Conservation (phyloP, 2,329 filamentous ascomycete genomes). For the Iodosphaeria phyllophila region DNA sequence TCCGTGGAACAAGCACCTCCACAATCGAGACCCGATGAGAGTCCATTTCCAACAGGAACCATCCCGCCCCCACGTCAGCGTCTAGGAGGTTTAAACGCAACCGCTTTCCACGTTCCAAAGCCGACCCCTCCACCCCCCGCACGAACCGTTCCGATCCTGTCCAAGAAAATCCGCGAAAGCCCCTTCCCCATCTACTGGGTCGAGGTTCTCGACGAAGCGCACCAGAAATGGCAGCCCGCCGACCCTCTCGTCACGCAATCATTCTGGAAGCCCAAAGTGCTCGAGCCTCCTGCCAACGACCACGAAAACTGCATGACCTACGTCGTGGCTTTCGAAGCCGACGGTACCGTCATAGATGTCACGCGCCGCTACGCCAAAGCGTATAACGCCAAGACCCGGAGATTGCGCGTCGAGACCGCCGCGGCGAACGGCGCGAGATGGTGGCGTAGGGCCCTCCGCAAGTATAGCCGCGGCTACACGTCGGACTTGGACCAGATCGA, state of each 20-base stretch:
- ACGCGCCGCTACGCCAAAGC: constrained; percentile 75
- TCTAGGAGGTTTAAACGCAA: constrained; percentile 33
- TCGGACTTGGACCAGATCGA: constrained; percentile 70
- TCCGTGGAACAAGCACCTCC: constrained; percentile 17
- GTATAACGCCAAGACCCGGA: constrained; percentile 79
- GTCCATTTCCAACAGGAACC: constrained; percentile 7
- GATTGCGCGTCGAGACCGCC: constrained; percentile 52
- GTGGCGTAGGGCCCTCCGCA: constrained; percentile 32
- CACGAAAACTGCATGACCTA: constrained; percentile 63
- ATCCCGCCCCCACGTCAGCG: constrained; percentile 22
- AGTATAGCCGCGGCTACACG: constrained; percentile 21
- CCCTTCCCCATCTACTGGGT: constrained; percentile 83
- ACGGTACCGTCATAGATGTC: constrained; percentile 64
- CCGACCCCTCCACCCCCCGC: constrained; percentile 16
- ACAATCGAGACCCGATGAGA: constrained; percentile 11
- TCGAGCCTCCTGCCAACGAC: constrained; percentile 74
- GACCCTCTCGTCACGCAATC: constrained; percentile 67
- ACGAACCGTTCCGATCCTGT: constrained; percentile 14
- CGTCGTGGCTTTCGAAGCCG: constrained; percentile 67
- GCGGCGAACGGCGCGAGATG: constrained; percentile 28
- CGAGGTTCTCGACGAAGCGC: constrained; percentile 68
- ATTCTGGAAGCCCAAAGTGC: constrained; percentile 52
- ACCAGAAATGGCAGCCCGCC: constrained; percentile 81
- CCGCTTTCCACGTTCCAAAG: constrained; percentile 29
- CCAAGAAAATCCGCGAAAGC: constrained; percentile 43